A percentile compares a stretch with the other conserved stretches of the same genome.
These are phyloP conservation scores for Aspergillus floridensis DNA, from an alignment of 2,329 filamentous ascomycete genomes.

Conservation along the genomic window DNA sequence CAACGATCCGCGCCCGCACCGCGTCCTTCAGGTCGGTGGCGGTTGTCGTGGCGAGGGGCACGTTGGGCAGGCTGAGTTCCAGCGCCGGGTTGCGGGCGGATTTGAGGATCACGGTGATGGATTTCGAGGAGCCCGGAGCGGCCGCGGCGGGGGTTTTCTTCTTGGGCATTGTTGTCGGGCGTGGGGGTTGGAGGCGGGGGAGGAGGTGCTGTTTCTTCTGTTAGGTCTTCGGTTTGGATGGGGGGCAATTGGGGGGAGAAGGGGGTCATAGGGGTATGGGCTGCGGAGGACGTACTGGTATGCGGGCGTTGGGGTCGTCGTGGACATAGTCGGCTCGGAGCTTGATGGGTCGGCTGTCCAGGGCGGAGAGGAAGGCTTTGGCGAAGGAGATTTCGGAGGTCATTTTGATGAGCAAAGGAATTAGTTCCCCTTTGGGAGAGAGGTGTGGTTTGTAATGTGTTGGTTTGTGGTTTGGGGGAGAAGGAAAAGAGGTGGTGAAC, in stretches of 20 bases:
- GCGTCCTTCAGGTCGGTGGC: constrained; percentile 74
- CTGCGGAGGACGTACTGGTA: constrained; percentile 61
- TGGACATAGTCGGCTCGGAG: constrained; percentile 88
- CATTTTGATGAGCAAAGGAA: constrained; percentile 42
- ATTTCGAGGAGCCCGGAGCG: constrained; percentile 41
- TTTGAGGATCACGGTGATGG: constrained; percentile 35
- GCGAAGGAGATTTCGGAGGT: constrained; percentile 78
- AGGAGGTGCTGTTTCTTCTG: constrained; percentile 42
- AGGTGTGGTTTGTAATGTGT: neutral
- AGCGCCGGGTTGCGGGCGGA: constrained; percentile 71
- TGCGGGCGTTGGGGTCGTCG: constrained; percentile 75
- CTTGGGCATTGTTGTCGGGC: constrained; percentile 44
- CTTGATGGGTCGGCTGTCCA: constrained; percentile 77
- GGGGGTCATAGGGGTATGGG: neutral
- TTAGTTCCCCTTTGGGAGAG: no score
- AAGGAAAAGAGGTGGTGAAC: neutral
- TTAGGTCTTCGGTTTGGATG: neutral
- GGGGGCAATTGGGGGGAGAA: neutral
- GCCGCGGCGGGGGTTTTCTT: constrained; percentile 36
- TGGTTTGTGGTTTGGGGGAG: neutral
- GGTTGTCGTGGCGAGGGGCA: constrained; percentile 65
- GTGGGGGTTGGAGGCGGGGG: constrained; percentile 45
- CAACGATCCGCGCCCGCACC: constrained; percentile 62
- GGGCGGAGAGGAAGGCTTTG: constrained; percentile 73
- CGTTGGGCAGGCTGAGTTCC: constrained; percentile 61